Percentiles rank a stretch among this genome's conserved stretches.
phyloP scores from a whole-genome alignment of 1,284 basidiomycete species.

The Termitomyces sp. region DNA sequence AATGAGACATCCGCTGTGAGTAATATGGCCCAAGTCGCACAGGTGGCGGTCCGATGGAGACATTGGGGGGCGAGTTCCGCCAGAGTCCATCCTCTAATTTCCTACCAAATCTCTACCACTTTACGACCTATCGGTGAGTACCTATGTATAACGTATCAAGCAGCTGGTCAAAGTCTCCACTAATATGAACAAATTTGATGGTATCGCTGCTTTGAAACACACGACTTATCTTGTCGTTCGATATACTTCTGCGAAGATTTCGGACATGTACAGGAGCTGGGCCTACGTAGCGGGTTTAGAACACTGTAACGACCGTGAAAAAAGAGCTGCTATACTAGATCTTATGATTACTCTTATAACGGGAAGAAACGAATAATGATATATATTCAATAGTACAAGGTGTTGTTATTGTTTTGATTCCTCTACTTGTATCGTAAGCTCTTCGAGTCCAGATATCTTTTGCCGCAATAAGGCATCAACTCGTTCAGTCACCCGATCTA shows the following conservation, averaged over 20 bases:
- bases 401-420: conserved; percentile 12
- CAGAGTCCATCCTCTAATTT: not conserved
- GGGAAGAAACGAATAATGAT: conserved; percentile 1
- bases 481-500: conserved; percentile 69
- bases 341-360: not conserved
- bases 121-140: no score
- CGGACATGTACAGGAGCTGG: no score
- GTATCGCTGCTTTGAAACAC: no score
- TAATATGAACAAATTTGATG: not conserved
- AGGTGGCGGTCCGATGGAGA: not conserved
- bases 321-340: not conserved
- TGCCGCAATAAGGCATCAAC: conserved; percentile 70
- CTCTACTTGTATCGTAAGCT: conserved; percentile 85
- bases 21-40: not conserved
- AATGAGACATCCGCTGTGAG: not conserved
- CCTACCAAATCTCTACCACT: not conserved
- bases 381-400: conserved; percentile 10
- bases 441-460: conserved; percentile 75
- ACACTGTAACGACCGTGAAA: not conserved
- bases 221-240: no score
- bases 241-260: no score
- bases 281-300: no score
- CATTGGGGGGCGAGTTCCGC: not conserved
- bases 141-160: not conserved
- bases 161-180: not conserved